phyloP scores from a whole-genome alignment of 768 basidiomycete genomes.

The Boletus coccyginus region DNA sequence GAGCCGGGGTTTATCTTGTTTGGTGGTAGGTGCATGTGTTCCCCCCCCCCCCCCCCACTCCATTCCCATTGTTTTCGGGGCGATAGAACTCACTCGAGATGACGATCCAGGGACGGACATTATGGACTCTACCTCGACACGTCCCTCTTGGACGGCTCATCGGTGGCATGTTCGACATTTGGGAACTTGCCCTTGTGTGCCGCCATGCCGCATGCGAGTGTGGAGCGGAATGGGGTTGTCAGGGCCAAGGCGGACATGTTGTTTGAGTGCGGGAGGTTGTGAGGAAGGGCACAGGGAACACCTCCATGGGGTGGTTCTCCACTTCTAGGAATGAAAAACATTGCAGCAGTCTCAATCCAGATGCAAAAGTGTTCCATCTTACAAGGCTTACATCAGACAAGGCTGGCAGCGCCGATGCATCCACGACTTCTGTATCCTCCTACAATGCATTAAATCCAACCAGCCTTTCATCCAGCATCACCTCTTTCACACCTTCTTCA shows the following conservation, averaged over 20 bases:
- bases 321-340: constrained; percentile 44
- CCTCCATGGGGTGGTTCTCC: constrained; percentile 49
- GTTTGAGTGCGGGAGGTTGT: constrained; percentile 64
- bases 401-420: constrained; percentile 9
- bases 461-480: constrained; percentile 40
- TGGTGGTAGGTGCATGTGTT: constrained; percentile 77
- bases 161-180: constrained; percentile 83
- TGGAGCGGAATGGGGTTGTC: constrained; percentile 21
- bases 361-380: constrained; percentile 80
- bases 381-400: constrained; percentile 25
- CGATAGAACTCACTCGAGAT: not conserved
- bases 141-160: constrained; percentile 77
- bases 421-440: constrained; percentile 12
- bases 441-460: constrained; percentile 64
- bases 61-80: not conserved
- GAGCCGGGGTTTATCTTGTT: constrained; percentile 80
- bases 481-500: constrained; percentile 45
- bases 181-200: constrained; percentile 80
- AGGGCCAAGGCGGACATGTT: constrained; percentile 41
- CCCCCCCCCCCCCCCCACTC: not conserved
- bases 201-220: not conserved
- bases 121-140: constrained; percentile 90
- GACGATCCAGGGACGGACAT: constrained; percentile 61
- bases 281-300: constrained; percentile 21
- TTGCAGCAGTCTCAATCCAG: constrained; percentile 76